phyloP scores from a whole-genome alignment of 257 asterid genomes.

The Lantana camara region DNA sequence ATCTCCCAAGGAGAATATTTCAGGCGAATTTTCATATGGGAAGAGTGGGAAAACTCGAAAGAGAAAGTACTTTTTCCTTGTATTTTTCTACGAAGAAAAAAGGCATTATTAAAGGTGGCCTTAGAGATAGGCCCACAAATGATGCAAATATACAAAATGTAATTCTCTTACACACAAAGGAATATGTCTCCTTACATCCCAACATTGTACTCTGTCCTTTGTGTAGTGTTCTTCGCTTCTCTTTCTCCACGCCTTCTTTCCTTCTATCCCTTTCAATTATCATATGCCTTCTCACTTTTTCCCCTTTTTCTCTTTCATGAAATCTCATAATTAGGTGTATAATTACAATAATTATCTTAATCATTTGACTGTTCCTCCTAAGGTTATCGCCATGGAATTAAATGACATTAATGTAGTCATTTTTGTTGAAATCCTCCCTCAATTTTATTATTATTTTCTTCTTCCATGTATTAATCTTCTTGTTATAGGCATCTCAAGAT shows the following conservation, averaged over 20 bases:
- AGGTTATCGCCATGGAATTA: slow-evolving; percentile 13
- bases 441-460: not conserved
- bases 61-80: slow-evolving; percentile 16
- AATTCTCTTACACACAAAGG: slow-evolving; percentile 21
- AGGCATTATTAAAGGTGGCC: not conserved
- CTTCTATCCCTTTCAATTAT: slow-evolving; percentile 53
- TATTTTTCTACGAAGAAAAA: not conserved
- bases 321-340: slow-evolving; percentile 29
- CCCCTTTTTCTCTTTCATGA: not conserved
- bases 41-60: slow-evolving; percentile 22
- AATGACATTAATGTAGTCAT: not conserved
- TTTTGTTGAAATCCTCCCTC: not conserved
- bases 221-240: too few species aligned
- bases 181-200: slow-evolving; percentile 49
- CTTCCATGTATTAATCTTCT: too few species aligned
- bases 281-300: slow-evolving; percentile 18
- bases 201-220: slow-evolving; percentile 40
- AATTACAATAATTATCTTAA: slow-evolving; percentile 40
- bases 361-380: slow-evolving; percentile 37
- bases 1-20: not conserved
- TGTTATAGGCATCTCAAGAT: too few species aligned
- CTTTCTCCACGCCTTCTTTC: slow-evolving; percentile 43
- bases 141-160: slow-evolving; percentile 21
- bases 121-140: slow-evolving; percentile 31
- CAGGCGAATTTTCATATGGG: not conserved